phyloP scores from a whole-genome alignment of 345 rosid genomes.

The Arabidopsis arenosa region DNA sequence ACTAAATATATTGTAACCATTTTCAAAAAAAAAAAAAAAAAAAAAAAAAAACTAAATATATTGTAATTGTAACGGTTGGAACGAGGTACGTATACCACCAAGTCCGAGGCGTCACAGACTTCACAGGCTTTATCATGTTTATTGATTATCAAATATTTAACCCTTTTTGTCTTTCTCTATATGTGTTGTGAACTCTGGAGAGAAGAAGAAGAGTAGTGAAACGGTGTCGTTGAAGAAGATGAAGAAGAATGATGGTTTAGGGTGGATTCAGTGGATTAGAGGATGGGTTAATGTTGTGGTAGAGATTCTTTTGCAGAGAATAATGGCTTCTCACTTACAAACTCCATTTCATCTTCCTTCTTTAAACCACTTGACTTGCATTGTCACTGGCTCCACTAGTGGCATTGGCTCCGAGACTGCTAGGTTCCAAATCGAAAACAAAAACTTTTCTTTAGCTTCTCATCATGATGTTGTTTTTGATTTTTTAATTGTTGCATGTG shows the following conservation, averaged over 20 bases:
- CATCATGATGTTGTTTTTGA: not conserved
- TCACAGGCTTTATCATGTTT: conserved; percentile 31
- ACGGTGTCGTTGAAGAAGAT: conserved; percentile 7
- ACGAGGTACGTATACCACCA: conserved; percentile 10
- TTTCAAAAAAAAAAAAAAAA: too few species aligned
- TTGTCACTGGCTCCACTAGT: conserved; percentile 91
- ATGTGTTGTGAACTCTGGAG: conserved; percentile 10
- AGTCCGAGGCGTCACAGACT: conserved; percentile 4
- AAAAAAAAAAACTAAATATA: too few species aligned
- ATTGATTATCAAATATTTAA: not conserved
- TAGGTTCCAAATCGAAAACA: conserved; percentile 50
- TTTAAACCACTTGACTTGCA: conserved; percentile 64
- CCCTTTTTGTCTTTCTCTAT: not conserved
- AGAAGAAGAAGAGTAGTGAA: conserved; percentile 12
- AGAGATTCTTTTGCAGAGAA: conserved; percentile 78
- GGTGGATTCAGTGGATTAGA: conserved; percentile 85
- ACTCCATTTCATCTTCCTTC: conserved; percentile 79
- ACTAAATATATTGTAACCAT: too few species aligned
- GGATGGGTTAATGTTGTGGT: conserved; percentile 67
- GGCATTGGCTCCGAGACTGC: conserved; percentile 91
- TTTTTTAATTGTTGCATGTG: not conserved
- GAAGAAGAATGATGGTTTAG: conserved; percentile 58
- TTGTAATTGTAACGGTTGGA: conserved; percentile 17
- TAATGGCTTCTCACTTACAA: conserved; percentile 73
- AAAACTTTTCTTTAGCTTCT: not conserved